Conservation (phyloP, 2,329 filamentous ascomycete genomes). For the Pyricularia grisea region DNA sequence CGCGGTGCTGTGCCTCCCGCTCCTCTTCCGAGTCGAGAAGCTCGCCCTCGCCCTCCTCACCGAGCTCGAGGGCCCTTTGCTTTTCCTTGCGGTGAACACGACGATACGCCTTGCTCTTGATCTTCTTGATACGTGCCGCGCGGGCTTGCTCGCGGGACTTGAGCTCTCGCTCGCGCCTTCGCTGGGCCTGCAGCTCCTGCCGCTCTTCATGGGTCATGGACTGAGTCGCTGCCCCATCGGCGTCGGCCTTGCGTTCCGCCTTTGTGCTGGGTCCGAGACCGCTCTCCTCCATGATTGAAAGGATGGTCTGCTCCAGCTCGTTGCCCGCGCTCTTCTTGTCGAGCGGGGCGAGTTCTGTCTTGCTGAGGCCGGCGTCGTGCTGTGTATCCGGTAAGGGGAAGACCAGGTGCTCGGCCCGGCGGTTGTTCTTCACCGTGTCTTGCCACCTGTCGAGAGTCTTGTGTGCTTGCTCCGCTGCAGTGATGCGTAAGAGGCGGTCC, state of each 20-base stretch:
- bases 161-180: conserved; percentile 73
- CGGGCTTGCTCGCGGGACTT: conserved; percentile 83
- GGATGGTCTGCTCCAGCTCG: conserved; percentile 77
- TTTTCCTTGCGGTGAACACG: conserved; percentile 78
- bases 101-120: conserved; percentile 94
- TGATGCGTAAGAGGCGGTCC: conserved; percentile 70
- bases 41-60: conserved; percentile 45
- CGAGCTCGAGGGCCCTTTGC: conserved; percentile 40
- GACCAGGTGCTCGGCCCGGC: conserved; percentile 77
- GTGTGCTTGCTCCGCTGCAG: conserved; percentile 84
- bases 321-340: conserved; percentile 57
- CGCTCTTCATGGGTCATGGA: conserved; percentile 60
- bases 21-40: conserved; percentile 57
- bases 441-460: conserved; percentile 86
- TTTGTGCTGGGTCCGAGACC: conserved; percentile 50
- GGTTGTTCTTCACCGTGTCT: conserved; percentile 90
- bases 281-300: conserved; percentile 83
- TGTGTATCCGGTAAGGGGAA: conserved; percentile 77
- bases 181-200: conserved; percentile 61
- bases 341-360: conserved; percentile 48
- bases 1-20: conserved; percentile 57
- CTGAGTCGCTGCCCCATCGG: conserved; percentile 19
- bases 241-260: conserved; percentile 35
- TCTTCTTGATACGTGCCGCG: conserved; percentile 92
- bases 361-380: conserved; percentile 45